These are phyloP conservation scores for Rosa multiflora DNA, from an alignment of 306 rosid genomes.

Conservation along the genomic window DNA sequence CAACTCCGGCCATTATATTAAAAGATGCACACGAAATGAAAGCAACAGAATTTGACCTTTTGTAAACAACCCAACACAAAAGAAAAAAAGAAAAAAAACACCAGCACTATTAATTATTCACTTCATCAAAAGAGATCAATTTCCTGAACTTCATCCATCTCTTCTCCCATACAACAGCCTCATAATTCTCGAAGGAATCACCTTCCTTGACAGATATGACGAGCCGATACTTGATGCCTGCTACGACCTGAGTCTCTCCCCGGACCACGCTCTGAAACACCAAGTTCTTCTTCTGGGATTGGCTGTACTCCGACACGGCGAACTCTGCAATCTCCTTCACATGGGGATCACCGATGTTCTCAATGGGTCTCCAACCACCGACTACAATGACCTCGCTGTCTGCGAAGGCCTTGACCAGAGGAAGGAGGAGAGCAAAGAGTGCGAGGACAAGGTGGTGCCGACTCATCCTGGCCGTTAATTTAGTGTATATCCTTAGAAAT, in stretches of 20 bases:
- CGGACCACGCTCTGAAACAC: slow-evolving; percentile 30
- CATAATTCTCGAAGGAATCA: not conserved
- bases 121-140: not conserved
- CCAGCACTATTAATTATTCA: no score
- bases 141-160: not conserved
- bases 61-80: no score
- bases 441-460: not conserved
- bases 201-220: slow-evolving; percentile 27
- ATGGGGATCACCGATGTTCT: slow-evolving; percentile 32
- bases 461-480: slow-evolving; percentile 21
- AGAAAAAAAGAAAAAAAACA: no score
- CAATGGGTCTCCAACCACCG: slow-evolving; percentile 46
- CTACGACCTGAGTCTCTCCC: slow-evolving; percentile 52
- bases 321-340: slow-evolving; percentile 47
- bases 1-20: no score
- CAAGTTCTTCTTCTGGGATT: slow-evolving; percentile 20
- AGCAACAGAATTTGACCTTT: no score
- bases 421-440: slow-evolving; percentile 17
- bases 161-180: not conserved
- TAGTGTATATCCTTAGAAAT: not conserved
- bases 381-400: not conserved
- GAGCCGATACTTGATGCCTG: slow-evolving; percentile 51
- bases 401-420: not conserved
- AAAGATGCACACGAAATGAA: no score
- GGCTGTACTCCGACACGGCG: slow-evolving; percentile 47